Conservation (phyloP, 345 rosid species). For the Lagerstroemia speciosa region DNA sequence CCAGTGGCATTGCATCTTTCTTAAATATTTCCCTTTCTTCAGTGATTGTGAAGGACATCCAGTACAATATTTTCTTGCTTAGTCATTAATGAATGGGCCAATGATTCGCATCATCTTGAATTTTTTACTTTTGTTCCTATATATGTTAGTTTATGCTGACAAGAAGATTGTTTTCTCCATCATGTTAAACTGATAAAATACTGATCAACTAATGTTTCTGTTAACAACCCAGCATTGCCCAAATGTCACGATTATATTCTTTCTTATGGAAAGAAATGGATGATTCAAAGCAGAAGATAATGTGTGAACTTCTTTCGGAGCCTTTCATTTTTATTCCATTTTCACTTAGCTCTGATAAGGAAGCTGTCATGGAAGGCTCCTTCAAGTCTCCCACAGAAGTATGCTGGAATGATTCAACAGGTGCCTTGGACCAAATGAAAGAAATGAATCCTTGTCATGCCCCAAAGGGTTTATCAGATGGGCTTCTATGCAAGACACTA, state of each 20-base stretch:
- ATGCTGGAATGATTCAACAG: slow-evolving; percentile 76
- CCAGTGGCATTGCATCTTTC: too few relatives aligned
- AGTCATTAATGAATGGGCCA: too few relatives aligned
- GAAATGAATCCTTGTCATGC: slow-evolving; percentile 24
- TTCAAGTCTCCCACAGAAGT: slow-evolving; percentile 60
- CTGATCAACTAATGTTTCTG: slow-evolving; percentile 4
- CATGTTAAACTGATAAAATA: background rate
- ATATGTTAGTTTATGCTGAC: too few relatives aligned
- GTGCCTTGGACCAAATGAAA: slow-evolving; percentile 38
- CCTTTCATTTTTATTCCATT: slow-evolving; percentile 69
- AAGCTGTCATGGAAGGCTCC: slow-evolving; percentile 45
- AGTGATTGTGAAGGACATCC: too few relatives aligned
- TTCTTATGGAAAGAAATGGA: slow-evolving; percentile 63
- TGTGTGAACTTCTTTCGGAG: slow-evolving; percentile 35
- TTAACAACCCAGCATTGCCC: slow-evolving; percentile 50
- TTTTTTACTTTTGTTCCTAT: too few relatives aligned
- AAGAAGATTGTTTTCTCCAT: too few relatives aligned
- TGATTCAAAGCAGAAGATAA: slow-evolving; percentile 36
- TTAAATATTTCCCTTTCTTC: too few relatives aligned
- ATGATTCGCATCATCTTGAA: too few relatives aligned
- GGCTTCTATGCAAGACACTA: slow-evolving; percentile 44
- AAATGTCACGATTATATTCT: slow-evolving; percentile 63
- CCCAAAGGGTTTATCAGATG: slow-evolving; percentile 17
- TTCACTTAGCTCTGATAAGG: slow-evolving; percentile 29
- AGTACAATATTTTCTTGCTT: too few relatives aligned